phyloP scores from a whole-genome alignment of 2,329 filamentous ascomycete genomes.

The Beauveria pseudobassiana region DNA sequence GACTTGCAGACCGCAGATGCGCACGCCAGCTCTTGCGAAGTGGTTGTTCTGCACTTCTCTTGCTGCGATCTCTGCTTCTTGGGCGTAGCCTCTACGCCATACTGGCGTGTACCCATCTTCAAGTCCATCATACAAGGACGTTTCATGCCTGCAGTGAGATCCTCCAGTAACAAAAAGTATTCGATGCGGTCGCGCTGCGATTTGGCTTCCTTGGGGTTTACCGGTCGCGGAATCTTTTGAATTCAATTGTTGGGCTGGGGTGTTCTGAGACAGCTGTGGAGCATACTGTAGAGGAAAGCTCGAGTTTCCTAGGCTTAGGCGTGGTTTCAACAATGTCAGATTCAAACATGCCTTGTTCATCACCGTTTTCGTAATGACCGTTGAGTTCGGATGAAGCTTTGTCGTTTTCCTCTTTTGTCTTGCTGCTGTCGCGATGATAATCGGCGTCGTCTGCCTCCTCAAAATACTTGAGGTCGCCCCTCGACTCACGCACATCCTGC shows the following conservation, averaged over 20 bases:
- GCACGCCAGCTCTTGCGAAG: conserved; percentile 81
- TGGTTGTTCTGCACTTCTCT: conserved; percentile 87
- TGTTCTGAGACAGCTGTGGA: conserved; percentile 26
- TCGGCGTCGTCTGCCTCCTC: conserved; percentile 82
- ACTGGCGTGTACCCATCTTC: conserved; percentile 98
- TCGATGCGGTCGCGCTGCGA: conserved; percentile 64
- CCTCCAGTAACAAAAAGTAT: conserved; percentile 88
- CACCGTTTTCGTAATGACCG: conserved; percentile 48
- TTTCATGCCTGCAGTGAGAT: conserved; percentile 94
- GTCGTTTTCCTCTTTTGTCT: neutral
- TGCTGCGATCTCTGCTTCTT: conserved; percentile 93
- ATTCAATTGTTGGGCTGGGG: conserved; percentile 29
- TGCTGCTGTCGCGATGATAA: conserved; percentile 25
- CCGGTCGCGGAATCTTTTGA: conserved; percentile 48
- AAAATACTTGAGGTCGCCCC: conserved; percentile 81
- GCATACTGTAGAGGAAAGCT: conserved; percentile 26
- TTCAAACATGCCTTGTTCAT: conserved; percentile 26
- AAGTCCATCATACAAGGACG: conserved; percentile 93
- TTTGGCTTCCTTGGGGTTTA: conserved; percentile 73
- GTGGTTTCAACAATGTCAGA: conserved; percentile 1
- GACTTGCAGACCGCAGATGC: conserved; percentile 91
- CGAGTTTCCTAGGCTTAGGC: conserved; percentile 2
- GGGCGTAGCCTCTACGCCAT: conserved; percentile 81
- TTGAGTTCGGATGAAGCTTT: neutral
- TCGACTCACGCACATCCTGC: conserved; percentile 59